A percentile compares a stretch with the other conserved stretches of the same genome.
phyloP scores from a whole-genome alignment of 2,329 filamentous ascomycete genomes.

The Aspergillus tamarii region DNA sequence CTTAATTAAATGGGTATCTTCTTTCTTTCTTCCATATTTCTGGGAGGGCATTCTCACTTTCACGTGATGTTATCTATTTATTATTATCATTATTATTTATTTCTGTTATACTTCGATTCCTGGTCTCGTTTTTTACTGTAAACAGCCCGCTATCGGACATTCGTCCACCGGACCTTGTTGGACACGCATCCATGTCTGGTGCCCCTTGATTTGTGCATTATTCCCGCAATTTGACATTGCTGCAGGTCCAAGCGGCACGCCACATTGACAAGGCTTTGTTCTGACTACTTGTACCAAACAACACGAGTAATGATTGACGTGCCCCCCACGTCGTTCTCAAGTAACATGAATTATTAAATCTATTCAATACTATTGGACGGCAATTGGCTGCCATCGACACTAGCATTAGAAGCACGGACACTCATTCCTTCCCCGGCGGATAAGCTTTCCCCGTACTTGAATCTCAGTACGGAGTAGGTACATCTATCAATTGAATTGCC shows the following conservation, averaged over 20 bases:
- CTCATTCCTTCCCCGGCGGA: neutral
- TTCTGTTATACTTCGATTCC: neutral
- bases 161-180: neutral
- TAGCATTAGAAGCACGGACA: neutral
- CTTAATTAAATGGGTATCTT: neutral
- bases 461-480: neutral
- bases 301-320: neutral
- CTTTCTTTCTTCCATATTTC: neutral
- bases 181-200: neutral
- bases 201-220: slow-evolving; percentile 3
- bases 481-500: neutral
- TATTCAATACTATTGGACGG: neutral
- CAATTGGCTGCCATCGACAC: neutral
- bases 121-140: too few relatives aligned
- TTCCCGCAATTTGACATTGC: neutral
- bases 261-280: neutral
- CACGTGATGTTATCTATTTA: neutral
- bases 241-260: slow-evolving; percentile 1
- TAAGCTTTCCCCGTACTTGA: neutral
- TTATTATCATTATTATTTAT: too few relatives aligned
- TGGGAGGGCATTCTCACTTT: neutral
- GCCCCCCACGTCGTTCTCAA: neutral
- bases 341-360: neutral
- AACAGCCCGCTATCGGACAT: too few relatives aligned
- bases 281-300: neutral